Evolutionary conservation across 805 yeast genomes (phyloP).

Genomic region (Ogataea nonfermentans): DNA sequence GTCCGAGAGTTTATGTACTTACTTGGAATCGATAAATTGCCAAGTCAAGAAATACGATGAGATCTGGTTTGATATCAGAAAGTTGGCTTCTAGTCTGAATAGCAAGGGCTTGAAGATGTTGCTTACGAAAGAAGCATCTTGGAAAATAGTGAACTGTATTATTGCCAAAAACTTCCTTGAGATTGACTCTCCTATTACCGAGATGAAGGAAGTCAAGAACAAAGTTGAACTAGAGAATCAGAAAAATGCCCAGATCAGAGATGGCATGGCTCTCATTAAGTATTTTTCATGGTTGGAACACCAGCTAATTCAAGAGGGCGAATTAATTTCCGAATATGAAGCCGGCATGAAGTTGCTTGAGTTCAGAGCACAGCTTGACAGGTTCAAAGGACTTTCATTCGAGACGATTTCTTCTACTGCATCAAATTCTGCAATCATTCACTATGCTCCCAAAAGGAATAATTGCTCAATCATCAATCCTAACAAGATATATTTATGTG

Average conservation of each 20-base stretch:
- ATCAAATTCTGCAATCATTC: constrained; percentile 74
- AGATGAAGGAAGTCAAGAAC: constrained; percentile 53
- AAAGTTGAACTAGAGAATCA: constrained; percentile 50
- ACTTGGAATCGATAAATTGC: constrained; percentile 45
- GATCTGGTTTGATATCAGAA: constrained; percentile 44
- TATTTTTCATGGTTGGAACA: constrained; percentile 61
- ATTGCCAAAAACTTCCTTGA: constrained; percentile 37
- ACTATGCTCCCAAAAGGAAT: constrained; percentile 57
- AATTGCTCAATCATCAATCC: constrained; percentile 50
- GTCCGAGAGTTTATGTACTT: constrained; percentile 32
- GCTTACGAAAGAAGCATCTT: constrained; percentile 58
- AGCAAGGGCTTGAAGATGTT: constrained; percentile 36
- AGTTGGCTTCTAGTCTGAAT: constrained; percentile 33
- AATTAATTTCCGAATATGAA: constrained; percentile 57
- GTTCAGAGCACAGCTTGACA: constrained; percentile 51
- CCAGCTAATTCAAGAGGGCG: constrained; percentile 40
- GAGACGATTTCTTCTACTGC: constrained; percentile 76
- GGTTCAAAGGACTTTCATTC: constrained; percentile 65
- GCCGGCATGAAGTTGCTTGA: constrained; percentile 60
- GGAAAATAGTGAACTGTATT: constrained; percentile 62
- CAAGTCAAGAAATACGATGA: constrained; percentile 41
- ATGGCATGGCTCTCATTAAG: constrained; percentile 53
- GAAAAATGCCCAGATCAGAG: constrained; percentile 51
- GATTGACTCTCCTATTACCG: constrained; percentile 57
- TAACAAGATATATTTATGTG: constrained; percentile 50